Conservation (phyloP, 2,329 filamentous ascomycete genomes). For the Verruconis gallopava region DNA sequence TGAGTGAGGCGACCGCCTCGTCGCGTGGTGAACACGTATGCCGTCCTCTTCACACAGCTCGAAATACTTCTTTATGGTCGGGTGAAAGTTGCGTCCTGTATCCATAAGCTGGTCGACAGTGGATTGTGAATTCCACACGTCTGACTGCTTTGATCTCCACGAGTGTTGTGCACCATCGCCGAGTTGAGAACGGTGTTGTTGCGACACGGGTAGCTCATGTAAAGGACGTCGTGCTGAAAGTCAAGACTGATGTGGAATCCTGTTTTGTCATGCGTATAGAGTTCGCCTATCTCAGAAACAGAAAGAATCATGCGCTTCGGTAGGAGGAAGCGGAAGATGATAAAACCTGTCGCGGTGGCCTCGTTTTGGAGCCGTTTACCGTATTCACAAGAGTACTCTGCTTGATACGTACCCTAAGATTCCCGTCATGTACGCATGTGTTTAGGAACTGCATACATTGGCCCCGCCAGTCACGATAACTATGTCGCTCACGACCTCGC, state of each 20-base stretch:
- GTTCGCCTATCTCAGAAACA: background rate
- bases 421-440: background rate
- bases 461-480: slow-evolving; percentile 2
- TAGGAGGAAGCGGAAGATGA: slow-evolving; percentile 3
- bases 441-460: background rate
- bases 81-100: slow-evolving; percentile 3
- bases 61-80: background rate
- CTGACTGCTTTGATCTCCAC: background rate
- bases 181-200: background rate
- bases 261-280: background rate
- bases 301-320: background rate
- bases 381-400: background rate
- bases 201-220: slow-evolving; percentile 1
- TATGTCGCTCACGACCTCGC: background rate
- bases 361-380: background rate
- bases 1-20: background rate
- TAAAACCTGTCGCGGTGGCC: background rate
- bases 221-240: background rate
- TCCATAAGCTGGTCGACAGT: background rate
- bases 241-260: background rate
- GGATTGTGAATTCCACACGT: background rate
- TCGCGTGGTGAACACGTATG: background rate
- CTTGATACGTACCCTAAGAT: too few relatives aligned
- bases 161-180: slow-evolving; percentile 1
- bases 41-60: background rate